Percentiles rank a stretch among this genome's conserved stretches.
Evolutionary conservation across 441 rosid species (phyloP).

Genomic region (Erysimum cheiri): DNA sequence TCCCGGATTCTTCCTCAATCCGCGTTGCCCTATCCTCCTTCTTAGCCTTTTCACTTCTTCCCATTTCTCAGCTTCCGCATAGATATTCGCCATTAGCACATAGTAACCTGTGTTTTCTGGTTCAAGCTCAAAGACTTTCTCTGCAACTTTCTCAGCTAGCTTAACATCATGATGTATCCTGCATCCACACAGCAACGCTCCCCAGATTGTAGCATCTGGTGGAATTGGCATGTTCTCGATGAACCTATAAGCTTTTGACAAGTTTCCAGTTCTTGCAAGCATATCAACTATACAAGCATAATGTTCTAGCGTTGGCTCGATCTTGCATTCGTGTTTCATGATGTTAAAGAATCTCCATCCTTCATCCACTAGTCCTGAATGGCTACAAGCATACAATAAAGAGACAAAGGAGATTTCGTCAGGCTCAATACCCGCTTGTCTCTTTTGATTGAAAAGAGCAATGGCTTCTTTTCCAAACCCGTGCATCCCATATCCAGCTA

Average conservation of each 20-base stretch:
- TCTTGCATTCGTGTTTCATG: constrained; percentile 64
- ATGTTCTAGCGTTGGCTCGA: constrained; percentile 70
- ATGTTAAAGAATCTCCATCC: constrained; percentile 77
- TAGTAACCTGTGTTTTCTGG: constrained; percentile 75
- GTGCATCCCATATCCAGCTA: constrained; percentile 88
- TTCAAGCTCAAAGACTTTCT: constrained; percentile 68
- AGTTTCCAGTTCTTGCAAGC: constrained; percentile 66
- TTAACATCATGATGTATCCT: constrained; percentile 68
- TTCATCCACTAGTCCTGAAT: constrained; percentile 70
- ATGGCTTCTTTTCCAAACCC: constrained; percentile 73
- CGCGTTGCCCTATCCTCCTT: constrained; percentile 50
- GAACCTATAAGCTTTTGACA: constrained; percentile 60
- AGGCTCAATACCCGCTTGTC: constrained; percentile 52
- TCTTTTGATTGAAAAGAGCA: constrained; percentile 56
- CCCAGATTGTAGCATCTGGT: constrained; percentile 80
- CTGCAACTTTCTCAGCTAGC: constrained; percentile 76
- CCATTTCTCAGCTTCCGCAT: constrained; percentile 83
- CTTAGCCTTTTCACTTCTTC: constrained; percentile 64
- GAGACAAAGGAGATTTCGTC: constrained; percentile 71
- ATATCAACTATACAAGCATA: constrained; percentile 81
- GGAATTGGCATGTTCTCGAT: constrained; percentile 63
- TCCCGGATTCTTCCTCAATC: constrained; percentile 62
- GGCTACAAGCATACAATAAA: constrained; percentile 70
- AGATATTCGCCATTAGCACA: constrained; percentile 69
- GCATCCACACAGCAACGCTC: constrained; percentile 68